Evolutionary conservation across 1,284 basidiomycete species (phyloP), one percentile per base, ranked within the genome.

Genomic region (Ganoderma lingzhi): DNA sequence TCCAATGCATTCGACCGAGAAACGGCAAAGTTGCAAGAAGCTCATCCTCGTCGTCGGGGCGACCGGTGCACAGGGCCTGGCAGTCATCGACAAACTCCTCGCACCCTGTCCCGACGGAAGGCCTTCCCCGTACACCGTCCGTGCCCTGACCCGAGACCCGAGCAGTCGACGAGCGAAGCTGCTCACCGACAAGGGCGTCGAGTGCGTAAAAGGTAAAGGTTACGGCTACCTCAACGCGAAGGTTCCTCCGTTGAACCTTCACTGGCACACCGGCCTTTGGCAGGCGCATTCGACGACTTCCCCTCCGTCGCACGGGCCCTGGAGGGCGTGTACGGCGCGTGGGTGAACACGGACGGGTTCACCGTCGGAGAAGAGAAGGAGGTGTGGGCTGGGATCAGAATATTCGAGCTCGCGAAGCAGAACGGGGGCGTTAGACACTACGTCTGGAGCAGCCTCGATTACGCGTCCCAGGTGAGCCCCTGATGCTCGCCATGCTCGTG

Each of bases 21-120:
- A 39, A 37, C 17, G 41, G n/a, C 37, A 42, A 8, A 19, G 10
- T 12, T 28, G 35, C 51, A 75, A 78, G 72, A 77, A 80, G 73
- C 73, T 83, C 71, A 85, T 88, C 71, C 82, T 86, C 66, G 84
- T 87, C 67, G 81, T 87, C 55, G 85, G 86, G 48, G 86, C 83
- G 2, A 87, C 86, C 37, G 86, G 86, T 59, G 84, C 83, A 3
- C 86, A 87, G 70, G 86, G 86, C 19, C 74, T 84, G 44, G 81
- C 82, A 30, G 82, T 86, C 66, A 81, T 87, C 58, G 79, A 84
- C 68, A 81, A 80, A 35, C 77, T 87, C 15, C 80, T 87, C 35
- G 79, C 78, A 14, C 80, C 80, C 2, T 71, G 70, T 60, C 67
- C 75, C 30, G 81, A 84, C 66, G 84, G 84, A 5, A 74, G 78